Evolutionary conservation across 2,329 filamentous ascomycete genomes (phyloP), one percentile per base, ranked within the genome.

Genomic region (Ascochyta koolunga): DNA sequence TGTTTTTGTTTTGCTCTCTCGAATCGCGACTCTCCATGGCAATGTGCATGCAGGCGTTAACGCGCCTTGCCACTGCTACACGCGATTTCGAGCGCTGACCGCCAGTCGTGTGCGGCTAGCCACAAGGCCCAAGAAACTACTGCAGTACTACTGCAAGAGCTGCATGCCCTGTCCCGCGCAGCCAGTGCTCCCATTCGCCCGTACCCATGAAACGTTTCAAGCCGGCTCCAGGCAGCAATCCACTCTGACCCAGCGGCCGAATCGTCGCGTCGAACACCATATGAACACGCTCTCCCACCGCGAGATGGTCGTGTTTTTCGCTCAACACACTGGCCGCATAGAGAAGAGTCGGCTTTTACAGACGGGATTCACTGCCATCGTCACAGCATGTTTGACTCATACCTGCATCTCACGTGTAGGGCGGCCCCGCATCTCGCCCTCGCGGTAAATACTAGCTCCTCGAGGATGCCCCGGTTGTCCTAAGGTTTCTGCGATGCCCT

Each of bases 261-360:
- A 69, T 73, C 70, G 68, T 73, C 72, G 68, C 71, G 71, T 73
- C 69, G 58, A 69, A 68, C 62, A 71, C 69, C 65, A 69, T 69
- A 70, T 67, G 63, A 62, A 72, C 69, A 71, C 69, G 68, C 64
- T 62, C 65, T 65, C 66, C 63, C 65, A 76, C 66, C 73, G 74
- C 66, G 74, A 69, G 56, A 76, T 75, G 58, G 73, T 76, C 74
- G 74, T 66, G 73, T 73, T 75, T 73, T 70, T 49, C 57, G 44
- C 58, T 67, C 71, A 66, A 68, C 73, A 58, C 44, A 65, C 61
- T 62, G 68, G 51, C 69, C 66, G 54, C 37, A 67, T 69, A 57
- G 51, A 65, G 62, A 66, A 62, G 53, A 62, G 62, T 56, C 59
- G 58, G 45, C 44, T 46, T 54, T 41, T 18, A 25, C 15, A 41